These are phyloP conservation scores for Taphrina communis DNA, from an alignment of 1,139 yeast species.

Conservation along the genomic window DNA sequence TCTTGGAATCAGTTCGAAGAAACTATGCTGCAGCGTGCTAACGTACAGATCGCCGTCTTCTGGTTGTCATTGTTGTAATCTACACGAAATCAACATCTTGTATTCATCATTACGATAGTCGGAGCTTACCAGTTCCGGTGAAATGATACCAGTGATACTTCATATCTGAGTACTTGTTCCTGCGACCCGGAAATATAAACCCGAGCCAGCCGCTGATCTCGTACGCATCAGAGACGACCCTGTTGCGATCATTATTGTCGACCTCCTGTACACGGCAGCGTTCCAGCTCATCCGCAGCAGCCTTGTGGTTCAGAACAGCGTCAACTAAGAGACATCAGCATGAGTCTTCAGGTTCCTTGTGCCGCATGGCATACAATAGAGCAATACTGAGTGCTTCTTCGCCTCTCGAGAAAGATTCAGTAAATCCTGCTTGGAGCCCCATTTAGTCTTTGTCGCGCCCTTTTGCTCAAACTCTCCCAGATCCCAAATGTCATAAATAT, in stretches of 20 bases:
- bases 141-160: slow-evolving; percentile 46
- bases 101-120: not conserved
- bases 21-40: not conserved
- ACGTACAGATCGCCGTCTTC: slow-evolving; percentile 45
- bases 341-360: not conserved
- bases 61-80: slow-evolving; percentile 44
- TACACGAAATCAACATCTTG: not conserved
- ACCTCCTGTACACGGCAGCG: slow-evolving; percentile 45
- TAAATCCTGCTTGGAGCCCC: slow-evolving; percentile 45
- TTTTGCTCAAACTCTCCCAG: slow-evolving; percentile 47
- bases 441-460: slow-evolving; percentile 44
- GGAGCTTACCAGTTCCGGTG: slow-evolving; percentile 44
- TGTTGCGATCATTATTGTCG: slow-evolving; percentile 46
- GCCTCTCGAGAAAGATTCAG: slow-evolving; percentile 41
- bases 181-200: slow-evolving; percentile 46
- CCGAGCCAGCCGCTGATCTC: slow-evolving; percentile 47
- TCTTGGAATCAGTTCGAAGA: not conserved
- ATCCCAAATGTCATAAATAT: slow-evolving; percentile 46
- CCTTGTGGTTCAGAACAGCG: slow-evolving; percentile 46
- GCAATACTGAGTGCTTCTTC: slow-evolving; percentile 35
- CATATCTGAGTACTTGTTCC: slow-evolving; percentile 44
- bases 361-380: slow-evolving; percentile 33
- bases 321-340: slow-evolving; percentile 28
- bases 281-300: slow-evolving; percentile 46
- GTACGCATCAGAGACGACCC: slow-evolving; percentile 42